Base-by-base conservation (phyloP, 108 stramenopile genomes). In the Nannochloropsis gaditana region DNA sequence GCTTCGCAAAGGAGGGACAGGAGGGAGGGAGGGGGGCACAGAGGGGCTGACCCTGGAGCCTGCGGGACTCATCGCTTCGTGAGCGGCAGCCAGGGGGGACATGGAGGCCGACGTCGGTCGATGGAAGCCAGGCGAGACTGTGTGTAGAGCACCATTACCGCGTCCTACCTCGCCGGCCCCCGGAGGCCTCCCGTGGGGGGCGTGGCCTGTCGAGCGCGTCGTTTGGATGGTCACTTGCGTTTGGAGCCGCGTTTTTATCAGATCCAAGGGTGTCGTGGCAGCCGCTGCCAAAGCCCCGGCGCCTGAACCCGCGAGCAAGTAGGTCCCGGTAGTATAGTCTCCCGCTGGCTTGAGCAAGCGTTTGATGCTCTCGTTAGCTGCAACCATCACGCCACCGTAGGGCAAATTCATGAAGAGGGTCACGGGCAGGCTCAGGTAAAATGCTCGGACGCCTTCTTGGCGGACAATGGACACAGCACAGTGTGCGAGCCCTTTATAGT, bases 361-460 rank as follows among this genome's bases (percentile, higher is more conserved):
- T 83, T 93, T 92, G 41, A 94, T 84, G 90, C 87, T 91, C 92
- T 98, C 99, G 90, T 99, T 97, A 21, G 94, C 94, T 5, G 94
- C 93, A 50, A 99, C 95, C 95, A 98, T 95, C 44, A 98, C 92
- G 89, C 94, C 92, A 42, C 96, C 97, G 90, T 98, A 97, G 0
- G 99, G 99, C n/a, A 98, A 87, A 89, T 98, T 99, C 89, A 97
- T 96, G 83, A 93, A 87, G 41, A 99, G 91, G 0, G 99, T 99
- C 19, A 96, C 92, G 42, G 97, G 96, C 44, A 97, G 95, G 43
- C 92, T 92, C 41, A 95, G 92, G 84, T 94, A 96, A 42, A 99
- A 87, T 31, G 94, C 87, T 73, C 82, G 84, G 10, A 44, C 83
- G 41, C 89, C 99, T 90, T 97, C 99, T 21, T 83, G 87, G 31